Base-by-base conservation (phyloP, 768 basidiomycete genomes). In the Leccinum olivaceopallidum region DNA sequence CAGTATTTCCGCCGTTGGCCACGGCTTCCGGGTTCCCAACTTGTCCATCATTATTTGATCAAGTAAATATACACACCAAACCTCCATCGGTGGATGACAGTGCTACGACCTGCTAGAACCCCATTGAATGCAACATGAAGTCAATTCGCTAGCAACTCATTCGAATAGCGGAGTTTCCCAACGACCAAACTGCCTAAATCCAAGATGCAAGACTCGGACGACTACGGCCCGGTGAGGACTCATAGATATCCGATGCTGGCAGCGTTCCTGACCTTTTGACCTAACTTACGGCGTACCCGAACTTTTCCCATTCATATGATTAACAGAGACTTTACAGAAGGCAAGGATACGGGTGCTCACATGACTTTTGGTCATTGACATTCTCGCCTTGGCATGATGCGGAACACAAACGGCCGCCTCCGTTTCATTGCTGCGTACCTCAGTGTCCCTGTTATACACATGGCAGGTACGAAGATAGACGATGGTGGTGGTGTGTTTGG, bases 381-480 rank as follows among this genome's bases (percentile, higher is more conserved):
- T 47, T 26, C 47, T 37, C 5, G 22, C 48, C 24, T 49, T 28
- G 26, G 8, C 22, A 50, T 50, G 16, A 50, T 8, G n/a, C 49
- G 48, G 37, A 56, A 50, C 10, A 24, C 32, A 56, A 28, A n/a
- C 37, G 18, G 30, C 22, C 49, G 18, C 26, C 51, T 52, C 42
- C 32, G 26, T 44, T 52, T 42, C 14, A 37, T 24, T 30, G 49
- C 42, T 44, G 28, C 26, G 16, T 56, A 30, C 39, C 37, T 60
- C 30, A 48, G 22, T 22, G n/a, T 28, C 47, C 59, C 49, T 52
- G 61, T 24, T 30, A 6, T 55, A 14, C 53, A 51, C 61, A 56
- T 42, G 61, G 30, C 53, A 22, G 13, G 18, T 20, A 26, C 26
- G 20, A 44, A 58, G 34, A 26, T 57, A 30, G 39, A 58, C 7